These are phyloP conservation scores for Colletotrichum abscissum DNA, from an alignment of 2,329 filamentous ascomycete genomes.

Conservation along the genomic window DNA sequence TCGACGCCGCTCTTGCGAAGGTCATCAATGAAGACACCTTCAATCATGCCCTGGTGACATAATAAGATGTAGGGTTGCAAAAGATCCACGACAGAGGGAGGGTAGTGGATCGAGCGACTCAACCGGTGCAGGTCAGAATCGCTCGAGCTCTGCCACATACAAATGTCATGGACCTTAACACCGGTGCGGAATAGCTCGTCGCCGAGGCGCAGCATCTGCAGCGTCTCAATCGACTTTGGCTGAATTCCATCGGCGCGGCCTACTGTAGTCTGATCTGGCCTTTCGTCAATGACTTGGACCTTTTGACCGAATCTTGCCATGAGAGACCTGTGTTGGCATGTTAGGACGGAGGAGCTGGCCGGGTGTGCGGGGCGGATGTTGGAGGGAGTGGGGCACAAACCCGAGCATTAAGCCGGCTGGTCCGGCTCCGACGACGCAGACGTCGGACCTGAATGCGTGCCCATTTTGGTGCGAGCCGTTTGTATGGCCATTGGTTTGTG, in stretches of 20 bases:
- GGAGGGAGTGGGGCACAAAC: conserved; percentile 14
- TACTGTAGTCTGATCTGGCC: conserved; percentile 7
- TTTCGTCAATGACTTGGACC: conserved; percentile 20
- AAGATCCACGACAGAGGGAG: conserved; percentile 43
- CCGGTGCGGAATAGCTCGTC: conserved; percentile 18
- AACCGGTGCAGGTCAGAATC: conserved; percentile 39
- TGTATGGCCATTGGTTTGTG: background rate
- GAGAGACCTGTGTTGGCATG: background rate
- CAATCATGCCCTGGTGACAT: conserved; percentile 70
- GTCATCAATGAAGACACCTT: conserved; percentile 66
- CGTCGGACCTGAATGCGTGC: background rate
- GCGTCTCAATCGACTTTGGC: conserved; percentile 26
- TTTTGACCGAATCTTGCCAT: conserved; percentile 25
- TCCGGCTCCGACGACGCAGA: conserved; percentile 27
- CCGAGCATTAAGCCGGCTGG: conserved; percentile 31
- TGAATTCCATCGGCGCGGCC: conserved; percentile 25
- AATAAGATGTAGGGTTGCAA: conserved; percentile 47
- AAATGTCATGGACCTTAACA: conserved; percentile 45
- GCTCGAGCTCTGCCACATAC: conserved; percentile 21
- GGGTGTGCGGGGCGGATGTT: background rate
- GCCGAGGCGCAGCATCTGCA: conserved; percentile 22
- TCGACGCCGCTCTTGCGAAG: conserved; percentile 60
- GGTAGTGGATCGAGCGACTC: conserved; percentile 38
- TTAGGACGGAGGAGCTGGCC: background rate
- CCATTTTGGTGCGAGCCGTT: background rate